These are phyloP conservation scores for Volvox africanus DNA, from an alignment of 139 green algal species.

Conservation along the genomic window DNA sequence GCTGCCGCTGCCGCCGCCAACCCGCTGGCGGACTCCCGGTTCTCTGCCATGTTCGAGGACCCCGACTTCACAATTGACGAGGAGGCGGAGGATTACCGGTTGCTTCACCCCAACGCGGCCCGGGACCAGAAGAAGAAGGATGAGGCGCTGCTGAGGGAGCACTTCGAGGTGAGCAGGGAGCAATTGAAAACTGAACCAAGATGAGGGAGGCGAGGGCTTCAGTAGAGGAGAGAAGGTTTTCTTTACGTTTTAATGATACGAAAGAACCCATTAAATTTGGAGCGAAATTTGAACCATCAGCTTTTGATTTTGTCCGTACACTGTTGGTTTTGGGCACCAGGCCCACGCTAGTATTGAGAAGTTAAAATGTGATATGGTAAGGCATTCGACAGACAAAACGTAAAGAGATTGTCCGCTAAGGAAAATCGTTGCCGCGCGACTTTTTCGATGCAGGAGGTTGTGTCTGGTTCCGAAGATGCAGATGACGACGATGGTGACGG, in stretches of 20 bases:
- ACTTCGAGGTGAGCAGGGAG: conserved; percentile 52
- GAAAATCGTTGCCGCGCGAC: no score
- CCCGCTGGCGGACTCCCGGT: conserved; percentile 77
- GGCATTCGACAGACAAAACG: no score
- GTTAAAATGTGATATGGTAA: no score
- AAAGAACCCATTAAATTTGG: no score
- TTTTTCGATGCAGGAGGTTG: conserved; percentile 4
- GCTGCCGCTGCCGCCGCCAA: conserved; percentile 47
- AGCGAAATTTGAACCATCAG: no score
- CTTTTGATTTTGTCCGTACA: no score
- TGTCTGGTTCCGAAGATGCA: conserved; percentile 37
- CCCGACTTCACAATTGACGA: conserved; percentile 88
- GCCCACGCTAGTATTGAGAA: no score
- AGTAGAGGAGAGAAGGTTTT: no score
- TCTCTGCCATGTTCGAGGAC: conserved; percentile 89
- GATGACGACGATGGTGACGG: conserved; percentile 20
- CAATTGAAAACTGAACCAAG: background rate
- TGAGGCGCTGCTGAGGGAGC: conserved; percentile 71
- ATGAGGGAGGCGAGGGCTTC: background rate
- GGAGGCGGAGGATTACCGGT: conserved; percentile 80
- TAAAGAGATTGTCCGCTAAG: no score
- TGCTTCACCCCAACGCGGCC: conserved; percentile 90
- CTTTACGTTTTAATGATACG: no score
- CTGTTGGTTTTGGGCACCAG: no score
- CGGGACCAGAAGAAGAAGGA: conserved; percentile 14